Percentiles rank a stretch among this genome's conserved stretches.
These are phyloP conservation scores for Hansenula sp. DNA, from an alignment of 1,139 yeast species.

Conservation along the genomic window DNA sequence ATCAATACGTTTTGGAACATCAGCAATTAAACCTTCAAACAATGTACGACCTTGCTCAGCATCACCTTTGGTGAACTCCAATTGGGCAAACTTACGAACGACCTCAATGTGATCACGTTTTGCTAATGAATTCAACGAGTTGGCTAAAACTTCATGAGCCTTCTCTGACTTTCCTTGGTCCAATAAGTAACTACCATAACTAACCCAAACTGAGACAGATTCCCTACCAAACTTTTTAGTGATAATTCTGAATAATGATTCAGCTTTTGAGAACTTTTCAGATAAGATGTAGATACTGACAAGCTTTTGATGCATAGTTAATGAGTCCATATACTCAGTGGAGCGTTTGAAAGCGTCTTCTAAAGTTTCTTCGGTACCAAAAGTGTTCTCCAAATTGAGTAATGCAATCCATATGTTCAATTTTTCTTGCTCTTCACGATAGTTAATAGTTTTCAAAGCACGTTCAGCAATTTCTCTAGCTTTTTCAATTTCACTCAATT, in stretches of 20 bases:
- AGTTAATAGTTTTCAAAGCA: conserved; percentile 85
- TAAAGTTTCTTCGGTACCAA: conserved; percentile 81
- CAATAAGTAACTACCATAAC: conserved; percentile 71
- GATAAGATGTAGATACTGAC: conserved; percentile 72
- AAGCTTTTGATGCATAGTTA: conserved; percentile 74
- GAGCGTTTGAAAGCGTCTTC: conserved; percentile 80
- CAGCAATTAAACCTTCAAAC: conserved; percentile 86
- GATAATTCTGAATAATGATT: conserved; percentile 58
- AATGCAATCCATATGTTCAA: conserved; percentile 95
- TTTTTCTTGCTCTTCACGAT: conserved; percentile 91
- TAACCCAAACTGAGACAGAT: conserved; percentile 69
- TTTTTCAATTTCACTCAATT: conserved; percentile 87
- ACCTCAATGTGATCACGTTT: conserved; percentile 76
- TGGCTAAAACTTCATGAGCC: conserved; percentile 68
- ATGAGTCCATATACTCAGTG: conserved; percentile 88
- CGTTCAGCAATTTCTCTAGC: conserved; percentile 93
- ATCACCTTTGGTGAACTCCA: conserved; percentile 85
- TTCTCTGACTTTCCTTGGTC: conserved; percentile 52
- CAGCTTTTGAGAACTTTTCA: conserved; percentile 69
- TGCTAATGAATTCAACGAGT: conserved; percentile 69
- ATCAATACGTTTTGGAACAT: conserved; percentile 89
- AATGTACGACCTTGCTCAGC: conserved; percentile 92
- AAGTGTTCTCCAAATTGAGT: conserved; percentile 88
- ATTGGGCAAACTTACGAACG: conserved; percentile 83
- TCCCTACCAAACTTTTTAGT: conserved; percentile 78